Percentiles rank a stretch among this genome's conserved stretches.
Conservation (phyloP, 2,329 filamentous ascomycete species). For the Xylaria sp. region DNA sequence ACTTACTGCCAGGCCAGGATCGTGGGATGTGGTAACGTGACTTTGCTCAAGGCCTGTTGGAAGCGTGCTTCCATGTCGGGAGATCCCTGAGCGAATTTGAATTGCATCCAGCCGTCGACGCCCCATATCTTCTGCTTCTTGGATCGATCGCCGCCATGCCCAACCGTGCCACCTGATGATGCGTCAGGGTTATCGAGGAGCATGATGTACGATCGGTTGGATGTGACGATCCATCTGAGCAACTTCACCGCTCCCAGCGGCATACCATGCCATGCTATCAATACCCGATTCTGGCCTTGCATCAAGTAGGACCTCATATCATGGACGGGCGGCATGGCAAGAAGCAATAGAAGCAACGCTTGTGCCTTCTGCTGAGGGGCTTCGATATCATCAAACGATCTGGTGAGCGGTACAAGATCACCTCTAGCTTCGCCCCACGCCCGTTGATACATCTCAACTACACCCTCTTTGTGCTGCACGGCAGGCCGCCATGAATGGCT, state of each 20-base stretch:
- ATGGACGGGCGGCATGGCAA: constrained; percentile 55
- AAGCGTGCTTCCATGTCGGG: constrained; percentile 82
- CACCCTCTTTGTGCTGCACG: no score
- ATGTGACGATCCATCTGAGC: constrained; percentile 83
- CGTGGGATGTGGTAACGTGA: constrained; percentile 43
- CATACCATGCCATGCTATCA: constrained; percentile 50
- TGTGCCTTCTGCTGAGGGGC: constrained; percentile 40
- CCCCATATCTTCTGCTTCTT: constrained; percentile 52
- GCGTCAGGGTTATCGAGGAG: constrained; percentile 52
- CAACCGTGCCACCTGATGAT: constrained; percentile 1
- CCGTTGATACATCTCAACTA: no score
- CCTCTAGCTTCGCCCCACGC: background rate
- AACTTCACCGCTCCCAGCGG: constrained; percentile 61
- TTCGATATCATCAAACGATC: constrained; percentile 52
- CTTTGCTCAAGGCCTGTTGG: constrained; percentile 51
- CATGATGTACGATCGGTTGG: constrained; percentile 80
- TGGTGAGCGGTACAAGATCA: constrained; percentile 39
- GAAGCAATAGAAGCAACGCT: constrained; percentile 48
- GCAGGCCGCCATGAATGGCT: constrained; percentile 16
- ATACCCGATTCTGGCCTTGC: constrained; percentile 33
- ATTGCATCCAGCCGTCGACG: constrained; percentile 68
- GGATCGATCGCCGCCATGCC: constrained; percentile 13
- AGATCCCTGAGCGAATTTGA: constrained; percentile 80
- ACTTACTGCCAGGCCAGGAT: constrained; percentile 72
- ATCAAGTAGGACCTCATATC: constrained; percentile 50